A percentile compares a stretch with the other conserved stretches of the same genome.
Conservation (phyloP, 1,284 basidiomycete species). For the Moesziomyces sp. region DNA sequence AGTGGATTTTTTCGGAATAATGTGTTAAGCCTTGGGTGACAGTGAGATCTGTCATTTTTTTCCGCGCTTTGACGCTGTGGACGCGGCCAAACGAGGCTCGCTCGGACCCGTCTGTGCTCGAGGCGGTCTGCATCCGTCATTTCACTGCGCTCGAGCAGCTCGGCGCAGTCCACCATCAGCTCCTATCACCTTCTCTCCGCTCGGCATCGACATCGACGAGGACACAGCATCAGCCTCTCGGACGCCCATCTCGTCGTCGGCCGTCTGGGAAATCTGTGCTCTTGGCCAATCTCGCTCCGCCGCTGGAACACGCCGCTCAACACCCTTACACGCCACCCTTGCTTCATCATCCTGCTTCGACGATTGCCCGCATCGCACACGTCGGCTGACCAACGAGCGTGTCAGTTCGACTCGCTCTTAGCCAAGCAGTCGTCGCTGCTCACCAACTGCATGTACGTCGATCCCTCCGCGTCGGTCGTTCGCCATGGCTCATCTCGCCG, state of each 20-base stretch:
- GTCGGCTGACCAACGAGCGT: neutral
- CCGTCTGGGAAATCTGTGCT: neutral
- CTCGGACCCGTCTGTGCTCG: neutral
- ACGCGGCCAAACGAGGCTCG: neutral
- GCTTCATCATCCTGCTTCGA: neutral
- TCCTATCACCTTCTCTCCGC: neutral
- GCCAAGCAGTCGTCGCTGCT: neutral
- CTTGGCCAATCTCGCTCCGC: neutral
- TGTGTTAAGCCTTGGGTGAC: too few relatives aligned
- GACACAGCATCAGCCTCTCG: neutral
- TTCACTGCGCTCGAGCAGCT: neutral
- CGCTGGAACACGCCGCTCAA: too few relatives aligned
- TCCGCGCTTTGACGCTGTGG: too few relatives aligned
- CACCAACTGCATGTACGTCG: conserved; percentile 3
- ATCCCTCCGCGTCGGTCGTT: neutral
- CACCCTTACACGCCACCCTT: too few relatives aligned
- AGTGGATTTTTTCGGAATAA: too few relatives aligned
- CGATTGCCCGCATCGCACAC: neutral
- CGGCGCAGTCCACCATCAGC: neutral
- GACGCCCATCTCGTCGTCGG: neutral
- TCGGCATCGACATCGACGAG: neutral
- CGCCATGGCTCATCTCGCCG: conserved; percentile 42
- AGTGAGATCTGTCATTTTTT: too few relatives aligned
- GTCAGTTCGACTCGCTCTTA: neutral
- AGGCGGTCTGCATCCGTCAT: neutral